Percentiles rank a stretch among this genome's conserved stretches.
These are phyloP conservation scores for Epichloe scottii DNA, from an alignment of 2,329 filamentous ascomycete species.

Conservation along the genomic window DNA sequence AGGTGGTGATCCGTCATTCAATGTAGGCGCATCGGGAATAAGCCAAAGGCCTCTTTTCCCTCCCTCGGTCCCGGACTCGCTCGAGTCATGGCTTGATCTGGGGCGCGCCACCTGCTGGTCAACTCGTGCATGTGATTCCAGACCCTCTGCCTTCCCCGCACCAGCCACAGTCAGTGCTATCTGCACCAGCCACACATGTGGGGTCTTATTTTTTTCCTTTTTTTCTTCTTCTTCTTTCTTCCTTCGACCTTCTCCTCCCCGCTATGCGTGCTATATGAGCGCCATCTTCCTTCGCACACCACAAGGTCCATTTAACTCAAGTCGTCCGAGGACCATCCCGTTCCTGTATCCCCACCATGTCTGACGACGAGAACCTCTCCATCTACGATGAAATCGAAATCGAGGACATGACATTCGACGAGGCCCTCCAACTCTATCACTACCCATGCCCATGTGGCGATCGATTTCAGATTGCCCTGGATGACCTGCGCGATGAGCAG, in stretches of 20 bases:
- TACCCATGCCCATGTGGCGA: constrained; percentile 97
- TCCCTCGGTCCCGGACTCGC: not conserved
- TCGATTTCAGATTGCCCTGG: constrained; percentile 80
- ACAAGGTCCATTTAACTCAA: no score
- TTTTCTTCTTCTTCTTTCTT: not conserved
- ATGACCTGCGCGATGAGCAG: constrained; percentile 74
- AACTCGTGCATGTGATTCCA: not conserved
- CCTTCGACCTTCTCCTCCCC: not conserved
- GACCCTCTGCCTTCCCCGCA: not conserved
- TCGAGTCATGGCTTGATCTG: not conserved
- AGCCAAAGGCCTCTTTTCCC: not conserved
- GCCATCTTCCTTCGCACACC: no score
- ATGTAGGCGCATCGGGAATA: no score
- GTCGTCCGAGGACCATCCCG: no score
- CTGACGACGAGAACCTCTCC: constrained; percentile 51
- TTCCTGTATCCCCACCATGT: constrained; percentile 28
- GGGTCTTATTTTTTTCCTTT: constrained; percentile 6
- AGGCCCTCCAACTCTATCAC: constrained; percentile 73
- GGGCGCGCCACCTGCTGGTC: not conserved
- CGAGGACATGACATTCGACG: constrained; percentile 93
- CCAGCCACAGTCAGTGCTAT: no score
- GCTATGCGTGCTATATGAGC: no score
- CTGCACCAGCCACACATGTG: constrained; percentile 6
- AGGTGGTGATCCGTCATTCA: no score
- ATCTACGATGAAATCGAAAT: constrained; percentile 98